Evolutionary conservation across 2,329 filamentous ascomycete genomes (phyloP).

Genomic region (Leptographium flavum): DNA sequence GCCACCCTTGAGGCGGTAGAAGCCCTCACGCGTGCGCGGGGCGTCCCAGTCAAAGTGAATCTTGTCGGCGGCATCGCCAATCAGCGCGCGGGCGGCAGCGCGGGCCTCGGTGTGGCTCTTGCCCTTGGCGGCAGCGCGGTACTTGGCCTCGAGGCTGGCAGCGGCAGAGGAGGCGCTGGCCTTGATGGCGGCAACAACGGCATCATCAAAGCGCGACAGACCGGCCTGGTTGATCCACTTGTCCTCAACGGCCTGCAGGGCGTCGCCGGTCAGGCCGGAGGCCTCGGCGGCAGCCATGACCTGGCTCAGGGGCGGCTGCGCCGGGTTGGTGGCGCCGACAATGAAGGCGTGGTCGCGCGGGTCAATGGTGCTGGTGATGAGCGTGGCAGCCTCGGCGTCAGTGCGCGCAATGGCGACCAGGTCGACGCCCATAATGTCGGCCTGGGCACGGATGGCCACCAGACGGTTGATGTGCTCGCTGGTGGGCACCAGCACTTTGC

Average conservation of each 20-base stretch:
- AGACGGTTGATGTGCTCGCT: conserved; percentile 96
- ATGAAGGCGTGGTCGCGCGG: conserved; percentile 91
- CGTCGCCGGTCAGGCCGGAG: conserved; percentile 62
- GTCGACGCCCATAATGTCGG: conserved; percentile 94
- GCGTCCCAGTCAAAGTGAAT: conserved; percentile 91
- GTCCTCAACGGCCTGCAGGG: conserved; percentile 87
- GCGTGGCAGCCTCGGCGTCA: conserved; percentile 91
- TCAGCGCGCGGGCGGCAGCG: conserved; percentile 60
- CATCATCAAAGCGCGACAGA: conserved; percentile 82
- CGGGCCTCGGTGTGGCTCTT: conserved; percentile 78
- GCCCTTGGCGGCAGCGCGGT: conserved; percentile 55
- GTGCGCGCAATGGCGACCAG: conserved; percentile 86
- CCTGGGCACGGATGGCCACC: conserved; percentile 91
- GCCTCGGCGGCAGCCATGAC: conserved; percentile 79
- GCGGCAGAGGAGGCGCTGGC: conserved; percentile 24
- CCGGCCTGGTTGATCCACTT: conserved; percentile 65
- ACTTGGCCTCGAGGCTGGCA: conserved; percentile 46
- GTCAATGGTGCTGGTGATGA: conserved; percentile 95
- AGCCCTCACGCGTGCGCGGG: conserved; percentile 87
- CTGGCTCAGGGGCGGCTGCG: conserved; percentile 71
- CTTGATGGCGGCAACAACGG: conserved; percentile 67
- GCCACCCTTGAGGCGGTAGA: conserved; percentile 83
- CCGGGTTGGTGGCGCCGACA: conserved; percentile 73
- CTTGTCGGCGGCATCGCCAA: conserved; percentile 62
- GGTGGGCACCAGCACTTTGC: conserved; percentile 93